phyloP scores from a whole-genome alignment of 441 rosid genomes.

The Macaranga tanarius region DNA sequence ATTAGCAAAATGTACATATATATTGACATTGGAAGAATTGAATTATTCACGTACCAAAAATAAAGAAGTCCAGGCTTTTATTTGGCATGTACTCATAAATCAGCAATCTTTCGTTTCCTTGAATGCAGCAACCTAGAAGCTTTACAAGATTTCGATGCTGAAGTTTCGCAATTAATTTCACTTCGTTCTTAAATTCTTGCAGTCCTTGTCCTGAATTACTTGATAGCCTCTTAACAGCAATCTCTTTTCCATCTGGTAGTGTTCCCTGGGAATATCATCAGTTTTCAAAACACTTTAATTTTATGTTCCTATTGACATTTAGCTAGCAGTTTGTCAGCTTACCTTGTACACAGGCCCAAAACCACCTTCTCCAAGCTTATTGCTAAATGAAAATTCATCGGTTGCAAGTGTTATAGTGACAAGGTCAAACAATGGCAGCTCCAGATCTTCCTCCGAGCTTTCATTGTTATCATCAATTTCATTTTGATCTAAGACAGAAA shows the following conservation, averaged over 20 bases:
- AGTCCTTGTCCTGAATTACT: constrained; percentile 19
- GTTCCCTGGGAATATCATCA: constrained; percentile 18
- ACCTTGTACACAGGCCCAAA: constrained; percentile 36
- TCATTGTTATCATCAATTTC: background rate
- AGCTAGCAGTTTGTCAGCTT: background rate
- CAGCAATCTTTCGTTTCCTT: constrained; percentile 32
- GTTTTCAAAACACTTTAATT: no score
- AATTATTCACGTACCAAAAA: no score
- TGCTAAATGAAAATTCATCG: background rate
- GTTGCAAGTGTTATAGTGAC: background rate
- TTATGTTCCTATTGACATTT: background rate
- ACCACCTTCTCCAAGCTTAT: constrained; percentile 32
- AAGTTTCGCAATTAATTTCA: constrained; percentile 33
- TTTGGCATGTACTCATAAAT: constrained; percentile 41
- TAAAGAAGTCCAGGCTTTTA: constrained; percentile 38
- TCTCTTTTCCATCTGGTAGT: constrained; percentile 10
- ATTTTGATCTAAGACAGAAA: no score
- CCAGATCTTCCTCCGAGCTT: no score
- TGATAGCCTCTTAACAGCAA: constrained; percentile 23
- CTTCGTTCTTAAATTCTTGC: constrained; percentile 41
- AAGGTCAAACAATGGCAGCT: background rate
- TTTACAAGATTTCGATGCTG: constrained; percentile 46
- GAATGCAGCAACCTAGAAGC: constrained; percentile 39
- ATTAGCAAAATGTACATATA: no score
- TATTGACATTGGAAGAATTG: no score